Evolutionary conservation across 2,329 filamentous ascomycete species (phyloP), one percentile per base, ranked within the genome.

Genomic region (Paecilomyces sp.): DNA sequence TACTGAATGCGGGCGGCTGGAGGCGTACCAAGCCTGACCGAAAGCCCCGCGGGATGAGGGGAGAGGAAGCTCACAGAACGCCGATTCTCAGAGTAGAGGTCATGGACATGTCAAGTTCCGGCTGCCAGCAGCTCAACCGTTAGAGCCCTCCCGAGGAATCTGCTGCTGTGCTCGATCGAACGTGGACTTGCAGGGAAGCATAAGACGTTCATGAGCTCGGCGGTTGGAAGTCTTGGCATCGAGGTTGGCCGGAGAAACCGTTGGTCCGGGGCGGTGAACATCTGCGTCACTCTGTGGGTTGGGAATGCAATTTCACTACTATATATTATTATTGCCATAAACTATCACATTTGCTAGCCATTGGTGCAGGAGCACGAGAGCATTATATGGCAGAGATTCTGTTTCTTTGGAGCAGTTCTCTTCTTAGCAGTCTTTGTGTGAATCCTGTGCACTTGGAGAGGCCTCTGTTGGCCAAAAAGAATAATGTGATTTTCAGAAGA

Each of bases 1-100:
- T 64, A 62, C 65, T 63, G 41, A 57, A 61, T 63, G 61, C 60
- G 51, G 61, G 59, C 60, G 57, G 54, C 58, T 62, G 54, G 33
- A 55, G 57, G 47, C 54, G 60, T 53, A 59, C 55, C 52, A 57
- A 57, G 53, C 33, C 53, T 31, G 56, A 58, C 30, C 55, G 55
- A 34, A 59, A 54, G 41, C 41, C 36, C 36, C 36, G 36, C 36
- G 36, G 36, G 36, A 47, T 47, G n/a, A 47, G 41, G 3, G 41
- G 41, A 47, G 41, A 47, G 41, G n/a, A 47, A 47, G 31, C n/a
- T 47, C 41, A 18, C 7, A 47, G 41, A 47, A 47, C 41, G 41
- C 4, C 3, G 41, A 47, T 9, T 47, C 41, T 18, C 3, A 47
- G n/a, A 47, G 36, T 9, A 47, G 5, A 47, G 41, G 18, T 18